Conservation (phyloP, 2,329 filamentous ascomycete genomes). For the Arthroderma sp. region DNA sequence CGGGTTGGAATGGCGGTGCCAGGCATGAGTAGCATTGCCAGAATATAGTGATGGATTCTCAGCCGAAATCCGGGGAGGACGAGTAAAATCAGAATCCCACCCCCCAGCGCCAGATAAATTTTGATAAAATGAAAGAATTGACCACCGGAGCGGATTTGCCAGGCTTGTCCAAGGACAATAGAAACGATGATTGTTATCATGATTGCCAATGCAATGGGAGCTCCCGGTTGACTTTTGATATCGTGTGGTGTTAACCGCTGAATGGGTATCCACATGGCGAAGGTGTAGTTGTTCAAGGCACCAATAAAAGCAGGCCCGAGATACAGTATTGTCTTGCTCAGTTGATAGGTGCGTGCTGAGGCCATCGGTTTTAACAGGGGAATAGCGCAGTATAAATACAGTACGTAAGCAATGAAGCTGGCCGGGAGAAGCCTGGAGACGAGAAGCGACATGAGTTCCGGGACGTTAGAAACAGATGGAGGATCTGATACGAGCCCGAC, state of each 20-base stretch:
- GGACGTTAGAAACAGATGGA: slow-evolving; percentile 53
- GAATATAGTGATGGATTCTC: slow-evolving; percentile 88
- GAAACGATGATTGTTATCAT: slow-evolving; percentile 58
- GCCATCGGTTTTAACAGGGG: slow-evolving; percentile 58
- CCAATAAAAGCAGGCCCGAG: slow-evolving; percentile 84
- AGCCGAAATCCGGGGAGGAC: slow-evolving; percentile 64
- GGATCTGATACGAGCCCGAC: slow-evolving; percentile 83
- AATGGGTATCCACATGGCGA: slow-evolving; percentile 77
- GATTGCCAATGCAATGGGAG: slow-evolving; percentile 64
- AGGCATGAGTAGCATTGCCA: slow-evolving; percentile 72
- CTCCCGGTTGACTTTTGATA: slow-evolving; percentile 76
- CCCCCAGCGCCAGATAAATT: slow-evolving; percentile 58
- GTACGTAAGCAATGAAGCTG: slow-evolving; percentile 72
- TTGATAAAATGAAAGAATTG: slow-evolving; percentile 64
- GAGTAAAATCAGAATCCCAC: slow-evolving; percentile 56
- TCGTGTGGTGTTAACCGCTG: slow-evolving; percentile 84
- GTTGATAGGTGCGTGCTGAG: slow-evolving; percentile 46
- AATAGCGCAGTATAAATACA: slow-evolving; percentile 70
- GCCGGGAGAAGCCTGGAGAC: slow-evolving; percentile 75
- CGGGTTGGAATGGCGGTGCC: slow-evolving; percentile 83
- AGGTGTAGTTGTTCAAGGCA: slow-evolving; percentile 85
- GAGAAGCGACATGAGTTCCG: slow-evolving; percentile 61
- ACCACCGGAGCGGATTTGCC: slow-evolving; percentile 74
- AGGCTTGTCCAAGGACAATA: slow-evolving; percentile 64
- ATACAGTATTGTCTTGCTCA: slow-evolving; percentile 86